These are phyloP conservation scores for Trichomonas vaginalis DNA, from an alignment of 208 protist species.

Conservation along the genomic window DNA sequence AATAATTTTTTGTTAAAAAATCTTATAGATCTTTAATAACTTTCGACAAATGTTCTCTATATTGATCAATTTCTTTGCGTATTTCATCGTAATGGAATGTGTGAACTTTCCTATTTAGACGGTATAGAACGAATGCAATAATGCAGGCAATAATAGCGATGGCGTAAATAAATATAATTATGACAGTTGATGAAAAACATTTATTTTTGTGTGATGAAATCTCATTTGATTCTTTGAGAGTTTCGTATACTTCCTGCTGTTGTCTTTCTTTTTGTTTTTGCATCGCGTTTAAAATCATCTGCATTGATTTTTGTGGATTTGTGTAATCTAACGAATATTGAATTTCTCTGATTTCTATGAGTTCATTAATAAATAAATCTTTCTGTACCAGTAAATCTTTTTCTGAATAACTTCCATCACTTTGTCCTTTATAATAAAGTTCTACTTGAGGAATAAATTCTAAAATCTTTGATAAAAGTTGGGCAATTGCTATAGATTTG, in stretches of 20 bases:
- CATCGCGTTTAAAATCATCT: not conserved
- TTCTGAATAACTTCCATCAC: not conserved
- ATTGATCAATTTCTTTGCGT: not conserved
- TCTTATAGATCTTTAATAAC: not conserved
- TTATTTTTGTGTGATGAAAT: not conserved
- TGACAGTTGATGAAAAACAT: not conserved
- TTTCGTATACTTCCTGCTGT: not conserved
- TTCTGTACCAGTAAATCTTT: not conserved
- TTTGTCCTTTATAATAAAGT: not conserved
- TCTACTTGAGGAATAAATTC: not conserved
- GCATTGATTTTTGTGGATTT: not conserved
- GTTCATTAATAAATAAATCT: not conserved
- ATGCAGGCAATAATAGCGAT: not conserved
- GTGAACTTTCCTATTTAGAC: not conserved
- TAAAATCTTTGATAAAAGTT: not conserved
- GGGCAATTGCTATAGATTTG: not conserved
- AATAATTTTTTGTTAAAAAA: no score
- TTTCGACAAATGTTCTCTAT: not conserved
- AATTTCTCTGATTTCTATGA: not conserved
- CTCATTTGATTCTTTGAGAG: not conserved
- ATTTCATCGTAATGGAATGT: not conserved
- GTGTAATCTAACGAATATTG: not conserved
- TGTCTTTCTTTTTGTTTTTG: not conserved
- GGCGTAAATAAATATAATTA: not conserved
- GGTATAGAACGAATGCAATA: not conserved